Base-by-base conservation (phyloP, 1,284 basidiomycete genomes). In the Ceratobasidium sp. region DNA sequence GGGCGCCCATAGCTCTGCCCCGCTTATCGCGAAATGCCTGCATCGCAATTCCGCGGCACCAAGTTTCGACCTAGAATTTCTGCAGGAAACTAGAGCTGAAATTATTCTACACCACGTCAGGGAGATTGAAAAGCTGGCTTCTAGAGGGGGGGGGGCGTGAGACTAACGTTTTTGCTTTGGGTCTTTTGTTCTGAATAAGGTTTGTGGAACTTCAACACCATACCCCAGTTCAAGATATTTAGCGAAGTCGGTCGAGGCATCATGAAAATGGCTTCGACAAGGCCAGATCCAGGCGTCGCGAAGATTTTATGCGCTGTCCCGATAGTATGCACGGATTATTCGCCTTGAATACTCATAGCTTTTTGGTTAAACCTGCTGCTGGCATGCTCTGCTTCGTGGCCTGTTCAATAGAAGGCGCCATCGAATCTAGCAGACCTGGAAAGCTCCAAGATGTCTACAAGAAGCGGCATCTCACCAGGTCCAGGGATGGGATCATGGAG, bases 331-430 rank as follows among this genome's bases (percentile, higher is more conserved):
- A 84, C 70, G 82, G 84, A 64, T 52, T 67, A 2, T 44, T 13
- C 23, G 54, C 67, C 46, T 49, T 18, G 18, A 21, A 13, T 59
- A 55, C 69, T n/a, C 26, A 46, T 1, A 71, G 59, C n/a, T 41
- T 46, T 13, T 35, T 58, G 7, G 38, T 58, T 5, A 71, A 71
- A 21, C 69, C 69, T 6, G 26, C 47, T 14, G 69, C 57, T 13
- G 86, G 86, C 14, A 82, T 83, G 18, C 75, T 84, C 1, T 84
- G 84, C 23, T 75, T 82, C 7, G 79, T 85, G 14, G 80, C 82
- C 1, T 80, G 84, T 66, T 85, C 85, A 0, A 73, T 85, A 16
- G 77, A 80, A 38, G 86, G 86, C 4, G 81, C 81, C 5, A 83
- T 81, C 79, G 82, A 82, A 70, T 80, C 80, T 55, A 76, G 81